Evolutionary conservation across 192 early-diverging fungal genomes (phyloP), one percentile per base, ranked within the genome.

Genomic region (Rhizophagus sp.): DNA sequence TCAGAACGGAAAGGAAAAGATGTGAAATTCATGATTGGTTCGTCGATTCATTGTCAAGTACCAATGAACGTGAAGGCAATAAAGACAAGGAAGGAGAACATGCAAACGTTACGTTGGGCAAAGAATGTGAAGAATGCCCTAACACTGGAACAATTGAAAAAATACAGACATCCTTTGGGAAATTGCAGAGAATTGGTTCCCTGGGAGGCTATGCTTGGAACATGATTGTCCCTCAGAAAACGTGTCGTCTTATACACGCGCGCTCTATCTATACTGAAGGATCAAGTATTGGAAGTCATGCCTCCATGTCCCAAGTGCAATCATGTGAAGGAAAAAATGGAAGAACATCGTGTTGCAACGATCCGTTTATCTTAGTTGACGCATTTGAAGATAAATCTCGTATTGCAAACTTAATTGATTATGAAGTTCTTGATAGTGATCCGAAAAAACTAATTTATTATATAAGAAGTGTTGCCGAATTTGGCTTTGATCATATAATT

Each of bases 401-500:
- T 1, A 30, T 30, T 30, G 27, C 27, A 30, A 30, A 0, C 27
- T 30, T 34, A 25, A 34, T 64, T 25, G 62, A 30, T 30, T 30
- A 30, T 30, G 27, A 30, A 30, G 27, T 76, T 47, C 22, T 7
- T 76, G 44, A 27, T 57, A 25, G 25, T 39, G 41, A 44, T 44
- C 75, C 36, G 63, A 64, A 64, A 66, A n/a, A 64, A 24, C 34
- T 76, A 30, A 30, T 30, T 25, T 64, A 50, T 49, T 77, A 77
- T 77, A 66, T 77, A 34, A 19, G 9, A 33, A 13, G 4, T 78
- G 39, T 78, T 67, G 65, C 41, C 50, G 25, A 66, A 65, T 78
- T 66, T 36, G 76, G 76, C 25, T 78, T 78, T 50, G 24, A 78
- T 66, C 64, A 78, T 52, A 66, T 78, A 0, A 78, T 78, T 52